Conservation (phyloP, 2,329 filamentous ascomycete genomes). For the Epicoccum nigrum region DNA sequence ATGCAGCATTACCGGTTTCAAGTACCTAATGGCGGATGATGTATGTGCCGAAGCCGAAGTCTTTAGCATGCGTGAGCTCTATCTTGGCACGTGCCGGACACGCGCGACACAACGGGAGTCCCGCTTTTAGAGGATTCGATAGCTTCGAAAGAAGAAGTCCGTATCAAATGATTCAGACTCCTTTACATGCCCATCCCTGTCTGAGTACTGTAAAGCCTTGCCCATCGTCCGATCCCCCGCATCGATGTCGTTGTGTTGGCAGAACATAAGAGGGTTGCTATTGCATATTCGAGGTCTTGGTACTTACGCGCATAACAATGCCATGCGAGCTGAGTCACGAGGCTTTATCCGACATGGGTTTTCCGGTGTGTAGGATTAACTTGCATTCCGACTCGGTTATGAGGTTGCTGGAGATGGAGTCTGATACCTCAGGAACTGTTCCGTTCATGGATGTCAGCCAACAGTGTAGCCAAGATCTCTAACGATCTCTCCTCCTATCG, state of each 20-base stretch:
- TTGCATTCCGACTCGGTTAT: no score
- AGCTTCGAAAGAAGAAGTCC: background rate
- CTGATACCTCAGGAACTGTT: no score
- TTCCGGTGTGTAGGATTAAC: no score
- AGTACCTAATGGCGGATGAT: no score
- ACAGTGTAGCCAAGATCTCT: no score
- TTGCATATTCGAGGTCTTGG: background rate
- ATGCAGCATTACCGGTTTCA: no score
- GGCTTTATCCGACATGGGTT: background rate
- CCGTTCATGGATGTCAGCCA: no score
- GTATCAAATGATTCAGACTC: background rate
- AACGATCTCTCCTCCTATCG: no score
- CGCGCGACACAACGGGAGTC: background rate
- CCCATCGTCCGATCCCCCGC: background rate
- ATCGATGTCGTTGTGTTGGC: background rate
- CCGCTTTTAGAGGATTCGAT: background rate
- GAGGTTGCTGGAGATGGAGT: no score
- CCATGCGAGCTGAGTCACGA: background rate
- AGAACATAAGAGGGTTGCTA: no score
- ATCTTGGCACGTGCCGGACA: background rate
- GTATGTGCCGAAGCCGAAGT: no score
- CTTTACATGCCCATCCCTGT: background rate
- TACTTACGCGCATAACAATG: background rate
- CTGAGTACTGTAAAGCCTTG: background rate
- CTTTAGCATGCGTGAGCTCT: background rate